Conservation (phyloP, 2,329 filamentous ascomycete genomes). For the Cladorrhinum sp. region DNA sequence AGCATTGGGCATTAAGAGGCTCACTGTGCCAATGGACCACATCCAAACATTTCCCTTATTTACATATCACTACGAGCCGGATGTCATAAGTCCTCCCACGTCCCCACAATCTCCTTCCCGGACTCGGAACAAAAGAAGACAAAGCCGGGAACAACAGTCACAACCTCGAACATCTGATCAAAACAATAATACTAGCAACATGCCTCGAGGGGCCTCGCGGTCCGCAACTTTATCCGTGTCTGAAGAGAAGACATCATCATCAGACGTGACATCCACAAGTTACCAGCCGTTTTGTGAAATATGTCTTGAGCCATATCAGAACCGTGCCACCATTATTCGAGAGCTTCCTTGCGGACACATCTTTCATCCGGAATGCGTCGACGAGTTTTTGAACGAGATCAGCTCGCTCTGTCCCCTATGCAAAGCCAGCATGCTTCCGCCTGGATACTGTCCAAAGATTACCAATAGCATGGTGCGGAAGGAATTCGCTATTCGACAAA, state of each 20-base stretch:
- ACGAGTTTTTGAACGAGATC: conserved; percentile 72
- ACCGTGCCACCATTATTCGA: conserved; percentile 68
- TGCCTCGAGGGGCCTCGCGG: conserved; percentile 1
- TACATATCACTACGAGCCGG: conserved; percentile 63
- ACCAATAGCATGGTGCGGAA: conserved; percentile 85
- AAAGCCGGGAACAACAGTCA: neutral
- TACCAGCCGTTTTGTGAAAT: conserved; percentile 86
- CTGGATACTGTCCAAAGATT: conserved; percentile 63
- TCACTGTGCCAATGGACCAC: conserved; percentile 70
- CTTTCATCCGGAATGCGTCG: conserved; percentile 89
- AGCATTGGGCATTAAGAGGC: conserved; percentile 75
- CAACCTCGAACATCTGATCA: neutral
- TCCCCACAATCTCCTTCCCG: conserved; percentile 35
- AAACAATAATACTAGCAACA: conserved; percentile 12
- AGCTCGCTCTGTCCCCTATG: conserved; percentile 90
- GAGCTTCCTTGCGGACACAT: conserved; percentile 89
- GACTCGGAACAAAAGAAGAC: conserved; percentile 2
- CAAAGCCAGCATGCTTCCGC: conserved; percentile 76
- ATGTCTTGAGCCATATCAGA: conserved; percentile 77
- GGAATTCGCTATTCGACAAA: conserved; percentile 65
- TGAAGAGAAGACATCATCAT: conserved; percentile 23
- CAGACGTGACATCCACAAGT: conserved; percentile 44
- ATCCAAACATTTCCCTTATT: conserved; percentile 75
- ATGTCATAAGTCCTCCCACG: conserved; percentile 35
- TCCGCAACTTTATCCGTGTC: conserved; percentile 22